Conservation (phyloP, 768 basidiomycete genomes). For the Ramaria rubella region DNA sequence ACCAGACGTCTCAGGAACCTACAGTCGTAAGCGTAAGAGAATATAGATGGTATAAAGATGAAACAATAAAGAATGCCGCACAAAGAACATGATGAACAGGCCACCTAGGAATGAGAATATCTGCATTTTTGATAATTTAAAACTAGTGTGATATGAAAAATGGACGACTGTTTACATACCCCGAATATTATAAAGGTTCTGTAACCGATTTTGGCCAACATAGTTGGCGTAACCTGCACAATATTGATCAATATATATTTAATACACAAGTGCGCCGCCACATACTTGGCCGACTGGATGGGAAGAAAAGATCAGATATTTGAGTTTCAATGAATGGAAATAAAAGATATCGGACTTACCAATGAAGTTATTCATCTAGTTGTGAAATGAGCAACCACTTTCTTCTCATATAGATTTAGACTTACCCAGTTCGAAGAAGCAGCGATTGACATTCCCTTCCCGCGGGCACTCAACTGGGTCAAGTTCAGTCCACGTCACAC, state of each 20-base stretch:
- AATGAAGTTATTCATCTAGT: constrained; percentile 75
- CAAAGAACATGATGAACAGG: constrained; percentile 58
- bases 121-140: constrained; percentile 22
- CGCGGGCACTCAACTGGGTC: constrained; percentile 48
- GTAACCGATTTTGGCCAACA: constrained; percentile 57
- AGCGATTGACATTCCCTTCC: constrained; percentile 70
- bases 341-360: constrained; percentile 29
- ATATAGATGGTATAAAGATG: not conserved
- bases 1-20: constrained; percentile 72
- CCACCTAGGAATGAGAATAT: constrained; percentile 63
- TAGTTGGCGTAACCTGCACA: constrained; percentile 59
- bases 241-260: constrained; percentile 15
- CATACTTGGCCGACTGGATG: constrained; percentile 11
- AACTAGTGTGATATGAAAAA: not conserved
- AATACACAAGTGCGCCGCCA: not conserved
- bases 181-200: constrained; percentile 78
- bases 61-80: constrained; percentile 28
- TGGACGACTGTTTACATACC: constrained; percentile 27
- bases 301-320: no score
- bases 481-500: constrained; percentile 20
- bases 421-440: constrained; percentile 68
- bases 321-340: not conserved
- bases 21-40: no score
- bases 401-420: not conserved
- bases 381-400: constrained; percentile 4